phyloP scores from a whole-genome alignment of 2,329 filamentous ascomycete species.

The Neurospora crassa region DNA sequence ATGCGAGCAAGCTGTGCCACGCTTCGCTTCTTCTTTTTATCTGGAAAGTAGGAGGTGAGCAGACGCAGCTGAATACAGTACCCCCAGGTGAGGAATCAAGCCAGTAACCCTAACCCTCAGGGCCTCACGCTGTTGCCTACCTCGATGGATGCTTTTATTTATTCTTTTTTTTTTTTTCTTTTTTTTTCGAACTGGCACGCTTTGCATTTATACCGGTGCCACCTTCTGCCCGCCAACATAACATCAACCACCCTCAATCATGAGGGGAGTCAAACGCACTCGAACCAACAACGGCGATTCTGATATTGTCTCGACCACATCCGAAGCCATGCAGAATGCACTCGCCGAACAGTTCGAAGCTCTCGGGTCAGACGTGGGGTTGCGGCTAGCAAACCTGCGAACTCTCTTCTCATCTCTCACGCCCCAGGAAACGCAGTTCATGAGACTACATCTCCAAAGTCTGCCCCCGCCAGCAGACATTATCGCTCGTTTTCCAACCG shows the following conservation, averaged over 20 bases:
- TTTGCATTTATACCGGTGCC: not conserved
- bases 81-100: not conserved
- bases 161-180: no score
- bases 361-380: slow-evolving; percentile 18
- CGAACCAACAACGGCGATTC: not conserved
- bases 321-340: not conserved
- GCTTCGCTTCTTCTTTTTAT: not conserved
- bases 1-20: not conserved
- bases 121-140: not conserved
- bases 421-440: slow-evolving; percentile 3
- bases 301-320: not conserved
- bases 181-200: no score
- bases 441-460: not conserved
- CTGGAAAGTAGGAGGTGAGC: not conserved
- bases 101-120: not conserved
- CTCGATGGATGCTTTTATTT: no score
- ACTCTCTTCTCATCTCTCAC: slow-evolving; percentile 3
- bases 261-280: not conserved
- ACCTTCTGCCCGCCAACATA: not conserved
- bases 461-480: slow-evolving; percentile 9
- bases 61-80: not conserved
- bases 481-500: slow-evolving; percentile 2
- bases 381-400: slow-evolving; percentile 2
- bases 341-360: not conserved
- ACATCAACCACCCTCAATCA: not conserved